Evolutionary conservation across 1,284 basidiomycete genomes (phyloP), one percentile per base, ranked within the genome.

Genomic region (Macrocystidia cucumis): DNA sequence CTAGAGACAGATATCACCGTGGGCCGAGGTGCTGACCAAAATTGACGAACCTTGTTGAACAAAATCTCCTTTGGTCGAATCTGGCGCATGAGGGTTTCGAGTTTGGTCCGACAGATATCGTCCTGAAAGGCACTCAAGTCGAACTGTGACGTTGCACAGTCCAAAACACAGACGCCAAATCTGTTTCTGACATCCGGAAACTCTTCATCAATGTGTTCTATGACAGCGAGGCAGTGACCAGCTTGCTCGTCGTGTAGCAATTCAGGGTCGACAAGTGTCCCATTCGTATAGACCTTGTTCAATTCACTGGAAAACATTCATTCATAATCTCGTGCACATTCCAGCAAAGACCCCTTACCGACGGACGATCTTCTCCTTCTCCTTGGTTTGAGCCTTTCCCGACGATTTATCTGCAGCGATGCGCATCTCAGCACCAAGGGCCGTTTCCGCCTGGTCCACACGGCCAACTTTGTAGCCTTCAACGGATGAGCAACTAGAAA

Each of bases 401-500:
- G 71, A 73, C 11, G 64, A 63, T 56, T 83, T 86, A 33, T 88
- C 72, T 5, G 78, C 79, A 5, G 81, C 81, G 40, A 85, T 50
- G 9, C 83, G 76, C 83, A 87, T 87, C 54, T 87, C 84, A 5
- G 83, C 83, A 3, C 83, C 84, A 9, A 87, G 69, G 2, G 83
- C 92, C 0, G 96, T 99, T 62, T 99, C 96, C 2, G 84, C 81
- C 60, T 99, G 96, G 53, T 98, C 95, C 7, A 98, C 96, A 9
- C 91, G 80, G 11, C 96, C 96, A 38, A 98, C 91, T 62, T 98
- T 97, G 66, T 96, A 91, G 0, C 93, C 92, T 69, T 59, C 21
- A 40, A n/a, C 21, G 13, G 31, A 21, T 26, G 4, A 25, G 34
- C 4, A 35, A 13, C 18, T 28, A 31, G 16, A 26, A 22, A 14